phyloP scores from a whole-genome alignment of 202 grass and related monocot species.

The Bolboschoenoplectus hybrid region DNA sequence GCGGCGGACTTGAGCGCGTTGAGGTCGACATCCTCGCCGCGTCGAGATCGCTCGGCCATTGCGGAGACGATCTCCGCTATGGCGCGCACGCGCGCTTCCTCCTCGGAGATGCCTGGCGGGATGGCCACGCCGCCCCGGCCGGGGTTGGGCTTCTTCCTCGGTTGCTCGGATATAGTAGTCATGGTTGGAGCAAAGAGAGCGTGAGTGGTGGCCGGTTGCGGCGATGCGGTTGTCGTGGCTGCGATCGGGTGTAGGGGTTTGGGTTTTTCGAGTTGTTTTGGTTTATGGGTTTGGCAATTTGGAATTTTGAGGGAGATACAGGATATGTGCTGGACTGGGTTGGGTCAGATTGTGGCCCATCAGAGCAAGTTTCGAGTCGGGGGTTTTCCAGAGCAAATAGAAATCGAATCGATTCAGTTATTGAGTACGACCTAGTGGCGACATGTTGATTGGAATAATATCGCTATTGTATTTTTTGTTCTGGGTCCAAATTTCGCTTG shows the following conservation, averaged over 20 bases:
- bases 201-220: constrained; percentile 34
- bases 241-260: background rate
- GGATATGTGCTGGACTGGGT: background rate
- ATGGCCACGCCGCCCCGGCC: constrained; percentile 75
- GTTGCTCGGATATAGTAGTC: constrained; percentile 45
- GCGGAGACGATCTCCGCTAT: constrained; percentile 94
- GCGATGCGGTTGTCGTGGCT: background rate
- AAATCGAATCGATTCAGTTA: background rate
- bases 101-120: constrained; percentile 70
- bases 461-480: too few relatives aligned
- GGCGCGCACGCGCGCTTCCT: constrained; percentile 90
- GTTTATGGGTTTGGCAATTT: background rate
- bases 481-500: too few relatives aligned
- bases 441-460: background rate
- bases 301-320: background rate
- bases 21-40: constrained; percentile 92
- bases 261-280: constrained; percentile 4
- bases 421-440: background rate
- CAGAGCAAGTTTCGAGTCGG: background rate
- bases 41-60: constrained; percentile 88
- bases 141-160: constrained; percentile 73
- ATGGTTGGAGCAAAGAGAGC: constrained; percentile 41
- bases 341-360: background rate
- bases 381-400: too few relatives aligned
- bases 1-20: constrained; percentile 96